Base-by-base conservation (phyloP, 331 rosid genomes). In the Malus hybrid region DNA sequence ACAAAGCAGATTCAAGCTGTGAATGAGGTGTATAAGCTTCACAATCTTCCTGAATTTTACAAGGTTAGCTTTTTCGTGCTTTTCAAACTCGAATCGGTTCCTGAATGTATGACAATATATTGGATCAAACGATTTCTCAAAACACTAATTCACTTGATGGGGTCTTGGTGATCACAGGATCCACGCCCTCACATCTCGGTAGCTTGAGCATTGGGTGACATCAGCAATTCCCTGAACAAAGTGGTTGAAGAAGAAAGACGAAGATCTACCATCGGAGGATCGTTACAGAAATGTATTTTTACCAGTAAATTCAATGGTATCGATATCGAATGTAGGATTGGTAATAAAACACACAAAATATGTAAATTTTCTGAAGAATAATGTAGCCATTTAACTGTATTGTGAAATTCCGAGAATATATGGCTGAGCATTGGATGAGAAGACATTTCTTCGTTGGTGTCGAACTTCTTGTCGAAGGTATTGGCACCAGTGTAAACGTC, bases 11-110 rank as follows among this genome's bases (percentile, higher is more conserved):
- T 94, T 87, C 87, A 87, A 81, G 73, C 76, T 52, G 92, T 88
- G 59, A 88, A 94, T 80, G 88, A 88, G 69, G 83, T 87, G 83
- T 94, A 92, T 82, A 94, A 82, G 86, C 88, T 94, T 80, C 99
- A 94, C 73, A 92, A 86, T 79, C 97, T 92, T 79, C 99, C 96
- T 36, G 93, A 92, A 75, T 94, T 92, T 82, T 90, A 94, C 76
- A 77, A 91, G 96, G 98, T 87, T 44, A 71, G 87, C 68, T 61
- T 22, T 55, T 11, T 44, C 27, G 20, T 19, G 33, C 46, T 20
- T 36, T 36, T 36, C 44, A 0, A 36, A 36, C 44, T 36, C 1
- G 44, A 36, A 36, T 36, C 2, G 0, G 11, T 36, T 36, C 0
- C 44, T 8, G 44, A 36, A 36, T 36, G 7, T 36, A 36, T 8